These are phyloP conservation scores for Cardamine resedifolia DNA, from an alignment of 345 rosid genomes.

Conservation along the genomic window DNA sequence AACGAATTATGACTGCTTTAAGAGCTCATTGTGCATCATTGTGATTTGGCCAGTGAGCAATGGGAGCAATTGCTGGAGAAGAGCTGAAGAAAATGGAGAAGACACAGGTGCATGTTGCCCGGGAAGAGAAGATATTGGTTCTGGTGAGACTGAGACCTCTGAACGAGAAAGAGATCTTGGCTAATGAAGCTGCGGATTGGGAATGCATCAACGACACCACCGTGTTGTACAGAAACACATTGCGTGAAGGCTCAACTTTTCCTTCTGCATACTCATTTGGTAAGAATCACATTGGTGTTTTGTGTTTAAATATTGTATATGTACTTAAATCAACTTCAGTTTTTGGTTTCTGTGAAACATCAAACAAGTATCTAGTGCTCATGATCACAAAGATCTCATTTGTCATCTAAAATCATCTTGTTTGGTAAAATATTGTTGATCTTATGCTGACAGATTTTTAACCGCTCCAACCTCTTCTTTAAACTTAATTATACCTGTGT, in stretches of 20 bases:
- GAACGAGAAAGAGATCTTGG: conserved; percentile 77
- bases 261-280: conserved; percentile 92
- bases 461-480: not conserved
- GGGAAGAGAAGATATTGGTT: conserved; percentile 89
- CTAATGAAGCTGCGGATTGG: conserved; percentile 88
- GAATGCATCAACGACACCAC: conserved; percentile 91
- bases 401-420: conserved; percentile 43
- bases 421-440: conserved; percentile 41
- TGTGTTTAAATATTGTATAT: not conserved
- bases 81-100: conserved; percentile 72
- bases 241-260: conserved; percentile 91
- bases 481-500: not conserved
- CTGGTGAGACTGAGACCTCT: conserved; percentile 93
- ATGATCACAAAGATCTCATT: conserved; percentile 52
- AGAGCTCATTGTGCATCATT: conserved; percentile 33
- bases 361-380: conserved; percentile 44
- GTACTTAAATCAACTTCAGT: not conserved
- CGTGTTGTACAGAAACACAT: conserved; percentile 82
- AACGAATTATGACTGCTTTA: conserved; percentile 36
- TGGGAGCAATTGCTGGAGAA: conserved; percentile 85
- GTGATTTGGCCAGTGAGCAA: conserved; percentile 40
- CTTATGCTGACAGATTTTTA: not conserved
- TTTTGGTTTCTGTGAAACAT: conserved; percentile 3
- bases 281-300: conserved; percentile 35
- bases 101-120: conserved; percentile 55